Evolutionary conservation across 2,329 filamentous ascomycete genomes (phyloP).

Genomic region (Didymosphaeria variabile): DNA sequence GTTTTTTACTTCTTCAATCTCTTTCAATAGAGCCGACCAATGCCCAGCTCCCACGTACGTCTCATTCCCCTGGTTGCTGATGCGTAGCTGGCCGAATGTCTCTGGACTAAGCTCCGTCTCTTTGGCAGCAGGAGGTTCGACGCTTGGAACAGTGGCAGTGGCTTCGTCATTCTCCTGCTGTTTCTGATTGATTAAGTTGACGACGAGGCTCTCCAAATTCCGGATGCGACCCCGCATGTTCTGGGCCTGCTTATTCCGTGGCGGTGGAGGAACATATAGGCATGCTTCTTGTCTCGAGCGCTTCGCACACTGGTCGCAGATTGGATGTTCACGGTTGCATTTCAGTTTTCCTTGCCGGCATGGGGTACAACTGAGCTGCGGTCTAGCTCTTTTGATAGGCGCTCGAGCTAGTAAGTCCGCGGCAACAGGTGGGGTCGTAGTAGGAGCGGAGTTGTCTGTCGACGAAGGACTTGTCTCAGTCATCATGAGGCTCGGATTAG

Average conservation of each 20-base stretch:
- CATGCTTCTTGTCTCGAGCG: conserved; percentile 32
- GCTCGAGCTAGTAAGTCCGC: conserved; percentile 24
- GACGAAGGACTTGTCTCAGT: conserved; percentile 19
- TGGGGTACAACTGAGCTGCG: conserved; percentile 38
- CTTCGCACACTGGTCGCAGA: conserved; percentile 42
- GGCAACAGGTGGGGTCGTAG: conserved; percentile 10
- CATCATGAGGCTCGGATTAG: conserved; percentile 6
- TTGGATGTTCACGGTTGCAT: conserved; percentile 39
- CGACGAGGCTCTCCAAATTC: conserved; percentile 40
- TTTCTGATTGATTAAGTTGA: conserved; percentile 41
- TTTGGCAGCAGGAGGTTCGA: conserved; percentile 2
- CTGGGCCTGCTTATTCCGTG: conserved; percentile 35
- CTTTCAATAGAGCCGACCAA: conserved; percentile 37
- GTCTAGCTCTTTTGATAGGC: conserved; percentile 34
- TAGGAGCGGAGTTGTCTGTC: not conserved
- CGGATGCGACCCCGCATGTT: conserved; percentile 41
- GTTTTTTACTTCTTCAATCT: conserved; percentile 41
- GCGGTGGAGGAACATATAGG: conserved; percentile 37
- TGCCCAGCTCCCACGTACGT: conserved; percentile 37
- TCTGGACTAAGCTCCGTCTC: conserved; percentile 20
- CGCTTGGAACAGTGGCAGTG: not conserved
- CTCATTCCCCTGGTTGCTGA: conserved; percentile 28
- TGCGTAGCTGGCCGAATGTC: conserved; percentile 30
- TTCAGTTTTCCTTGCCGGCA: conserved; percentile 43
- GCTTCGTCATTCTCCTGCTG: conserved; percentile 22